phyloP scores from a whole-genome alignment of 345 rosid genomes.

The Arabis hirsuta region DNA sequence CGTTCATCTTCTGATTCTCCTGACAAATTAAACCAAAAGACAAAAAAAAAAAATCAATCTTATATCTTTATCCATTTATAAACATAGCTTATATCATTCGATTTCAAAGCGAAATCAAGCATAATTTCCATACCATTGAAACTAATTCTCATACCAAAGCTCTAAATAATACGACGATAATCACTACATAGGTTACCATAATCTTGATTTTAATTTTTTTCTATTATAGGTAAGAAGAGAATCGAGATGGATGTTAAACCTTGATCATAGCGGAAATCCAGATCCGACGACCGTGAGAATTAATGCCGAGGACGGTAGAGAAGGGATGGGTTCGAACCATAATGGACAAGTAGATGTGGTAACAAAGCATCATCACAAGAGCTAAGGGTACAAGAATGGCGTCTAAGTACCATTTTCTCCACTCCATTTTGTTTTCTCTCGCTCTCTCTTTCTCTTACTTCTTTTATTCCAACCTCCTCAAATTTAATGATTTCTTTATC shows the following conservation, averaged over 20 bases:
- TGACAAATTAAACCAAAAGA: constrained; percentile 15
- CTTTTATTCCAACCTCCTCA: background rate
- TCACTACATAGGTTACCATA: background rate
- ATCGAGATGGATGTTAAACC: constrained; percentile 47
- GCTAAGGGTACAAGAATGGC: constrained; percentile 68
- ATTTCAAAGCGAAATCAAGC: background rate
- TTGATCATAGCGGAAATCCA: constrained; percentile 88
- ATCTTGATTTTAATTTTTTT: background rate
- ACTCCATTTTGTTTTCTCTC: constrained; percentile 33
- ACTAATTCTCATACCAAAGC: background rate
- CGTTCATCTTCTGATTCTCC: constrained; percentile 87
- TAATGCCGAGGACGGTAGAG: constrained; percentile 76
- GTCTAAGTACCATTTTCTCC: constrained; percentile 64
- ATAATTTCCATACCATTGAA: background rate
- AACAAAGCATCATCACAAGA: constrained; percentile 47
- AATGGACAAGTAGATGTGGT: constrained; percentile 71
- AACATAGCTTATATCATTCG: background rate
- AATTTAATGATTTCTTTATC: constrained; percentile 3
- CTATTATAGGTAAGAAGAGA: background rate
- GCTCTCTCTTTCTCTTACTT: background rate
- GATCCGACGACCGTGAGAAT: constrained; percentile 56
- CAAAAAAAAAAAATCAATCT: background rate
- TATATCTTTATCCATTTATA: background rate
- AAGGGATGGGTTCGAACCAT: constrained; percentile 70
- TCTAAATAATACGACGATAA: background rate